Conservation (phyloP, 768 basidiomycete genomes). For the Xerocomus brunneocitrinus region DNA sequence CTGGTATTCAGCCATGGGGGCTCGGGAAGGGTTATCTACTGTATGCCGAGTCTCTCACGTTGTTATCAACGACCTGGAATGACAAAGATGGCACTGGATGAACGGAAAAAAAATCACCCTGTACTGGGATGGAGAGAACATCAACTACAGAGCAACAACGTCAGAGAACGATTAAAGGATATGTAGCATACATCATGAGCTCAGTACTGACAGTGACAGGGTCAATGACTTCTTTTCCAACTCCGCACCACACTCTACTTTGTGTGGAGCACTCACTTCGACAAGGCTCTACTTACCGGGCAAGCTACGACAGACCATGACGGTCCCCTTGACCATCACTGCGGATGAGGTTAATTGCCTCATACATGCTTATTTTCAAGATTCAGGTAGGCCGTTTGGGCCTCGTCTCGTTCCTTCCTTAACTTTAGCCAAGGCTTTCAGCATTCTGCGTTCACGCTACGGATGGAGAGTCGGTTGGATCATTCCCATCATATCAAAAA, state of each 20-base stretch:
- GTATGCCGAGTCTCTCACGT: neutral
- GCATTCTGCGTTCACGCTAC: conserved; percentile 78
- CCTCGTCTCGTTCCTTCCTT: conserved; percentile 6
- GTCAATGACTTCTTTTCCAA: conserved; percentile 5
- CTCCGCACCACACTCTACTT: conserved; percentile 17
- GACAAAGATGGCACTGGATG: neutral
- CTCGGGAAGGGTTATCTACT: conserved; percentile 6
- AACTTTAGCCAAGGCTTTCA: conserved; percentile 52
- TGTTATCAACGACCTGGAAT: neutral
- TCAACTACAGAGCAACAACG: neutral
- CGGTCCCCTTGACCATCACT: conserved; percentile 55
- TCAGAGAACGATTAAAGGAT: neutral
- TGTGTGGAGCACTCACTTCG: neutral
- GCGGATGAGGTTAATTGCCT: conserved; percentile 85
- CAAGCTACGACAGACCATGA: conserved; percentile 21
- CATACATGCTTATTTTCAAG: conserved; percentile 78
- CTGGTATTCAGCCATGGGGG: conserved; percentile 19
- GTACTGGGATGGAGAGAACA: neutral
- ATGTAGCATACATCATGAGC: too few relatives aligned
- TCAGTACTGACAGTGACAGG: neutral
- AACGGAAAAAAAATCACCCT: neutral
- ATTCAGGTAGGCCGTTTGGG: conserved; percentile 54
- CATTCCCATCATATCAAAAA: conserved; percentile 63
- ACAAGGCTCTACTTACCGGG: neutral
- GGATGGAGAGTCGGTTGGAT: conserved; percentile 69